Evolutionary conservation across 1,284 basidiomycete species (phyloP).

Genomic region (Leccinum fallax): DNA sequence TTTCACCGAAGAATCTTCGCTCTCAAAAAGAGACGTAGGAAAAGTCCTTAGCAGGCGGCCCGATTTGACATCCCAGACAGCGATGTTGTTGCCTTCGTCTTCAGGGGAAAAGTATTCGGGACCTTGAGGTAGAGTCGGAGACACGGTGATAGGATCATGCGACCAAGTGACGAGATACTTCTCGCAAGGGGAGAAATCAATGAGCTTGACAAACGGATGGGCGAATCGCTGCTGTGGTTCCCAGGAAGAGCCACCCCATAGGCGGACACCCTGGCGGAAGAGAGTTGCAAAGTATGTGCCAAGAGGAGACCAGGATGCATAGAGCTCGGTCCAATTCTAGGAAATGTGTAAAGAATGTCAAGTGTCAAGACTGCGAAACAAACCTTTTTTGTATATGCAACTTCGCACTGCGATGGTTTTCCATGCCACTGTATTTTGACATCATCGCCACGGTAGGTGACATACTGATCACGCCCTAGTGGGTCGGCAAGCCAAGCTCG

Average conservation of each 20-base stretch:
- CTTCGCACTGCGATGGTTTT: constrained; percentile 85
- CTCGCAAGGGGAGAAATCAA: constrained; percentile 98
- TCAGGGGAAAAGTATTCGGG: constrained; percentile 89
- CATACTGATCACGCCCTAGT: constrained; percentile 94
- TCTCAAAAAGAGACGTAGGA: constrained; percentile 63
- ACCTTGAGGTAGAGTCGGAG: constrained; percentile 80
- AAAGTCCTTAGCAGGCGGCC: constrained; percentile 94
- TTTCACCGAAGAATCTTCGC: constrained; percentile 60
- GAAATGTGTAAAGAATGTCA: constrained; percentile 11
- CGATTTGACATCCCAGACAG: constrained; percentile 97
- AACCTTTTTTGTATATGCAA: constrained; percentile 75
- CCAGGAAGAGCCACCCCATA: constrained; percentile 95
- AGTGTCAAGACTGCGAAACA: constrained; percentile 27
- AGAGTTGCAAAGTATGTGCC: constrained; percentile 95
- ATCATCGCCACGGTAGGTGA: constrained; percentile 91
- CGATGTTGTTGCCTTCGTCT: constrained; percentile 97
- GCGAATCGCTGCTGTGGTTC: constrained; percentile 88
- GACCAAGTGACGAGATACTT: constrained; percentile 99
- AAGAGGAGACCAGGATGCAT: constrained; percentile 96
- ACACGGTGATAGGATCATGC: constrained; percentile 89
- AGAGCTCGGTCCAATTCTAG: constrained; percentile 96
- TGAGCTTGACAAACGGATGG: constrained; percentile 93
- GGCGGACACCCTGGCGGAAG: constrained; percentile 92
- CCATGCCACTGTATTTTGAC: constrained; percentile 95
- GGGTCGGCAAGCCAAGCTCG: constrained; percentile 94